These are phyloP conservation scores for Emydomyces testavorans DNA, from an alignment of 2,329 filamentous ascomycete genomes.

Conservation along the genomic window DNA sequence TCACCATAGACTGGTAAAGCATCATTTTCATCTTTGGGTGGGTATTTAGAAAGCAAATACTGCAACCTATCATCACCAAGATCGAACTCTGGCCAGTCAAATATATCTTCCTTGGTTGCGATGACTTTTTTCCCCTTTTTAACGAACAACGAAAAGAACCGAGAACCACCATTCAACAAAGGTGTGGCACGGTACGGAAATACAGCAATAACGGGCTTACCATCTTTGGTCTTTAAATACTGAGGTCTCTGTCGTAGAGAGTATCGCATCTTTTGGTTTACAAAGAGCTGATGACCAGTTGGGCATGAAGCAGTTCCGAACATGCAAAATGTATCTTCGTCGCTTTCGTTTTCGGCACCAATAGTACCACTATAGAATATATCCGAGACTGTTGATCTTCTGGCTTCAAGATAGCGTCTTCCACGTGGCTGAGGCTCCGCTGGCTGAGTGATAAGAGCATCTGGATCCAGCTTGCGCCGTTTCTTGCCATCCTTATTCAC, in stretches of 20 bases:
- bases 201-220: constrained; percentile 20
- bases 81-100: constrained; percentile 23
- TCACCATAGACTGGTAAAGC: constrained; percentile 45
- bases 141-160: constrained; percentile 25
- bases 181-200: constrained; percentile 21
- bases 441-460: neutral
- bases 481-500: constrained; percentile 23
- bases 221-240: constrained; percentile 17
- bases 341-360: constrained; percentile 3
- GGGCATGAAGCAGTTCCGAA: constrained; percentile 20
- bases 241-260: constrained; percentile 23
- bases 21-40: constrained; percentile 29
- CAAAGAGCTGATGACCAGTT: constrained; percentile 22
- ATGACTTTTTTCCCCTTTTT: constrained; percentile 19
- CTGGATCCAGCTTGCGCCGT: constrained; percentile 23
- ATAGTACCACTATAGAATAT: constrained; percentile 34
- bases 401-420: constrained; percentile 1
- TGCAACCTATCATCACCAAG: constrained; percentile 20
- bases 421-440: neutral
- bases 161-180: constrained; percentile 13
- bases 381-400: constrained; percentile 15
- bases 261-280: constrained; percentile 23
- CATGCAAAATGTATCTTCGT: constrained; percentile 22
- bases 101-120: constrained; percentile 22
- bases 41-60: constrained; percentile 36